These are phyloP conservation scores for Amylocystis lapponica DNA, from an alignment of 768 basidiomycete species.

Conservation along the genomic window DNA sequence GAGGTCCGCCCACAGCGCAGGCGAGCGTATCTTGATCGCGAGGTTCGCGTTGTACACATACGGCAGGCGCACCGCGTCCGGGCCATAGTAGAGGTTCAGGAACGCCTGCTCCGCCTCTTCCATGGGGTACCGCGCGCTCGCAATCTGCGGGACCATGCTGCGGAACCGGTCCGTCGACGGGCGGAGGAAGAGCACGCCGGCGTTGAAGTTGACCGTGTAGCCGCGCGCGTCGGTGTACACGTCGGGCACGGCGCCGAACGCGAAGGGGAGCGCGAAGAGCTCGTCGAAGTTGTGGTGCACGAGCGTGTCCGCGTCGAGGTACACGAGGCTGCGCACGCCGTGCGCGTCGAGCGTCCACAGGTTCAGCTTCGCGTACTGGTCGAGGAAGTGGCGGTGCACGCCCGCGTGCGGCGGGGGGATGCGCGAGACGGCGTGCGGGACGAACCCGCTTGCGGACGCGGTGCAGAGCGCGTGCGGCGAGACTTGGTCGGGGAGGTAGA, in stretches of 20 bases:
- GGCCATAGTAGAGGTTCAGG: slow-evolving; percentile 31
- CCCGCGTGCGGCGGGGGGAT: slow-evolving; percentile 29
- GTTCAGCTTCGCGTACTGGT: slow-evolving; percentile 39
- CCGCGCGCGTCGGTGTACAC: slow-evolving; percentile 21
- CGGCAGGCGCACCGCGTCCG: slow-evolving; percentile 27
- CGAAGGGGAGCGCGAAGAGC: slow-evolving; percentile 28
- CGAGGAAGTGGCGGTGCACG: slow-evolving; percentile 28
- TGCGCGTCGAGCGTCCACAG: slow-evolving; percentile 33
- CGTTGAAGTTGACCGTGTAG: slow-evolving; percentile 30
- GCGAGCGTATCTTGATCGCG: slow-evolving; percentile 28
- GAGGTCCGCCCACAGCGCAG: slow-evolving; percentile 26
- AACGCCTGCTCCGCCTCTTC: slow-evolving; percentile 40
- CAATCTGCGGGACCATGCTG: slow-evolving; percentile 31
- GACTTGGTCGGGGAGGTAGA: slow-evolving; percentile 27
- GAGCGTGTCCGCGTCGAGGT: slow-evolving; percentile 32
- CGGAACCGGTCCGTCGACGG: slow-evolving; percentile 24
- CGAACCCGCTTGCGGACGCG: slow-evolving; percentile 25
- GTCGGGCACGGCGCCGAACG: slow-evolving; percentile 30
- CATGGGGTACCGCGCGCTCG: slow-evolving; percentile 32
- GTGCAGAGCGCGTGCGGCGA: slow-evolving; percentile 27
- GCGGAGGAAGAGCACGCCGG: slow-evolving; percentile 29
- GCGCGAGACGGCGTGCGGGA: slow-evolving; percentile 20
- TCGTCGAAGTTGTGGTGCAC: slow-evolving; percentile 28
- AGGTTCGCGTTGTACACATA: slow-evolving; percentile 33
- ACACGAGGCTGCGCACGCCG: slow-evolving; percentile 25